Conservation (phyloP, 805 yeast genomes). For the Spathaspora sp. region DNA sequence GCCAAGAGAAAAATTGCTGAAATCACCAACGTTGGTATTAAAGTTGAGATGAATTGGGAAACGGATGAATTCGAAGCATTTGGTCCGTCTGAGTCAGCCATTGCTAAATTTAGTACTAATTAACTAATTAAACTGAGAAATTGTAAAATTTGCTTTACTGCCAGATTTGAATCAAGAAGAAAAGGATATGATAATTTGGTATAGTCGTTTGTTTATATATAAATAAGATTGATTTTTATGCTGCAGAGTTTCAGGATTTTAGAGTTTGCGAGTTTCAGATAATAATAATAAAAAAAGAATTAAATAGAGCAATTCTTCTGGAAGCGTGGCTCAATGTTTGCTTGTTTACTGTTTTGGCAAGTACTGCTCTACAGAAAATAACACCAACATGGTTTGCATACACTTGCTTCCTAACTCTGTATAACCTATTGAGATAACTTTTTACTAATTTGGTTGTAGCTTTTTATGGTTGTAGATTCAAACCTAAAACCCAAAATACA, state of each 20-base stretch:
- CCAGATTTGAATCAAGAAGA: background rate
- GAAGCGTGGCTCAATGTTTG: background rate
- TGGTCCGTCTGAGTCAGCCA: background rate
- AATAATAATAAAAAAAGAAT: background rate
- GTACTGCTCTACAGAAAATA: background rate
- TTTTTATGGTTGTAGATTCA: background rate
- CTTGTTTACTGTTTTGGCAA: background rate
- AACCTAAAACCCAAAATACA: background rate
- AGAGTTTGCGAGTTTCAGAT: background rate
- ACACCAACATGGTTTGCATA: background rate
- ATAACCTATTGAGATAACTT: background rate
- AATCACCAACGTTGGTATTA: constrained; percentile 42
- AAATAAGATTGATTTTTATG: background rate
- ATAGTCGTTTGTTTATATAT: background rate
- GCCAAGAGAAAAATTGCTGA: constrained; percentile 37
- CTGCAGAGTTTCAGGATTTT: background rate
- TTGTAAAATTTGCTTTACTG: no score
- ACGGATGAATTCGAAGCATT: constrained; percentile 29
- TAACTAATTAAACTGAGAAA: no score
- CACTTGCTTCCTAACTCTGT: background rate
- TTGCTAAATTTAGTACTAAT: background rate
- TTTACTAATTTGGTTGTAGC: no score
- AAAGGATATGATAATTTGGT: background rate
- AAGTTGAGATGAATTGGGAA: constrained; percentile 47
- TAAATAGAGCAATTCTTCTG: no score